phyloP scores from a whole-genome alignment of 116 monocot genomes.

The Iris pallida region DNA sequence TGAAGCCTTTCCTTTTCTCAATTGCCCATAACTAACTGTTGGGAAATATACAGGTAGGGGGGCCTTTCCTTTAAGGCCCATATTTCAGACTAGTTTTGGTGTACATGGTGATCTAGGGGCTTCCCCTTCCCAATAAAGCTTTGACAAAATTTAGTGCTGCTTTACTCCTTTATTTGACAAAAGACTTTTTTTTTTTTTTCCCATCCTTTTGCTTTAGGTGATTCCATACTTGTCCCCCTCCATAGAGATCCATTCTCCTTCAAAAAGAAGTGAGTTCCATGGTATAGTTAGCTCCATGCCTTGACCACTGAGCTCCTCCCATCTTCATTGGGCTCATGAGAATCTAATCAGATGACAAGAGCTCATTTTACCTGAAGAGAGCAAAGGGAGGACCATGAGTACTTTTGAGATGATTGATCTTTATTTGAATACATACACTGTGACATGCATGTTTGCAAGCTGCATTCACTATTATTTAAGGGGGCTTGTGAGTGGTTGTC shows the following conservation, averaged over 20 bases:
- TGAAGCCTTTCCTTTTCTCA: too few relatives aligned
- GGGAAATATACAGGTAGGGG: neutral
- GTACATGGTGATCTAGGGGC: neutral
- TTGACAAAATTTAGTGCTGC: neutral
- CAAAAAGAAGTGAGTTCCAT: neutral
- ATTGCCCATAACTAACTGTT: too few relatives aligned
- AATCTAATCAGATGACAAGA: too few relatives aligned
- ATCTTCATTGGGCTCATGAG: too few relatives aligned
- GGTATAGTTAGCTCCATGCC: neutral
- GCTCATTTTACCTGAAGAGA: neutral
- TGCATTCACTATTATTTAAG: constrained; percentile 16
- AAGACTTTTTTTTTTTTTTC: too few relatives aligned
- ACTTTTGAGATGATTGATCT: neutral
- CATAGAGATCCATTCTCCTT: too few relatives aligned
- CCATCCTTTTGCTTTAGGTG: too few relatives aligned
- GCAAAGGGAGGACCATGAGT: neutral
- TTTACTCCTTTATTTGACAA: too few relatives aligned
- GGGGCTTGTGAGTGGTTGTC: constrained; percentile 1
- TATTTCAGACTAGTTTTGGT: constrained; percentile 22
- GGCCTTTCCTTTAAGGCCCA: constrained; percentile 18
- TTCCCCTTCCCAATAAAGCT: neutral
- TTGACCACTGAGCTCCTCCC: neutral
- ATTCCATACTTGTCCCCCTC: too few relatives aligned
- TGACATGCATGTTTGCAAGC: constrained; percentile 5
- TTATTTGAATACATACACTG: constrained; percentile 19